A percentile compares a stretch with the other conserved stretches of the same genome.
Conservation (phyloP, 495 filamentous ascomycete species). For the Haplographium delicatum region DNA sequence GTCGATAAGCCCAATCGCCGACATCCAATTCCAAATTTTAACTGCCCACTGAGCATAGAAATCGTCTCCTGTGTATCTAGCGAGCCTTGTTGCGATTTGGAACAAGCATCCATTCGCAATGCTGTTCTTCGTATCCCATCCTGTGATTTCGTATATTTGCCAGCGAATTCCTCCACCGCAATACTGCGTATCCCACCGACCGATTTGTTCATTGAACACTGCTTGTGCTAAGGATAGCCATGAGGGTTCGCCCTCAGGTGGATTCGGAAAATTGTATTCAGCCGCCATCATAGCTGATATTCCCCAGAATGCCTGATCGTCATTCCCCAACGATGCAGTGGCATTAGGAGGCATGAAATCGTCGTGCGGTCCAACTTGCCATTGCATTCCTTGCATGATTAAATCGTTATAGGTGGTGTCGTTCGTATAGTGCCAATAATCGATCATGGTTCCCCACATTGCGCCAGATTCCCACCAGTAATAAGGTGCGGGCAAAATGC, state of each 20-base stretch:
- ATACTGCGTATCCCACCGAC: conserved; percentile 53
- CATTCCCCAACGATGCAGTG: conserved; percentile 46
- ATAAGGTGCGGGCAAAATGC: conserved; percentile 24
- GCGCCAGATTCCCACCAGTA: conserved; percentile 74
- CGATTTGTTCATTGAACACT: conserved; percentile 68
- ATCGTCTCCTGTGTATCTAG: conserved; percentile 59
- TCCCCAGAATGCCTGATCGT: conserved; percentile 64
- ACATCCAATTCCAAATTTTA: conserved; percentile 58
- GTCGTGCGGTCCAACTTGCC: conserved; percentile 56
- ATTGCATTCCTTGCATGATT: conserved; percentile 54
- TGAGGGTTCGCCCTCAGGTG: conserved; percentile 42
- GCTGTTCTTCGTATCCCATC: conserved; percentile 66
- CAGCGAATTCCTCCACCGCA: conserved; percentile 69
- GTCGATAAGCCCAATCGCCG: conserved; percentile 50
- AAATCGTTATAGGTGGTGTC: conserved; percentile 62
- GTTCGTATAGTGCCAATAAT: conserved; percentile 71
- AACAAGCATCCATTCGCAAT: conserved; percentile 76
- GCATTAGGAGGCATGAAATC: conserved; percentile 63
- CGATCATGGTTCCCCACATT: conserved; percentile 64
- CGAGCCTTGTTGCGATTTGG: conserved; percentile 64
- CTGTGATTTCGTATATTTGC: conserved; percentile 71
- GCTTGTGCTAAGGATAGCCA: conserved; percentile 76
- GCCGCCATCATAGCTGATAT: conserved; percentile 61
- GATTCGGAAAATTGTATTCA: conserved; percentile 56
- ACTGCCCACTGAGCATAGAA: conserved; percentile 66